Conservation (phyloP, 1,284 basidiomycete genomes). For the Ganoderma sinense region DNA sequence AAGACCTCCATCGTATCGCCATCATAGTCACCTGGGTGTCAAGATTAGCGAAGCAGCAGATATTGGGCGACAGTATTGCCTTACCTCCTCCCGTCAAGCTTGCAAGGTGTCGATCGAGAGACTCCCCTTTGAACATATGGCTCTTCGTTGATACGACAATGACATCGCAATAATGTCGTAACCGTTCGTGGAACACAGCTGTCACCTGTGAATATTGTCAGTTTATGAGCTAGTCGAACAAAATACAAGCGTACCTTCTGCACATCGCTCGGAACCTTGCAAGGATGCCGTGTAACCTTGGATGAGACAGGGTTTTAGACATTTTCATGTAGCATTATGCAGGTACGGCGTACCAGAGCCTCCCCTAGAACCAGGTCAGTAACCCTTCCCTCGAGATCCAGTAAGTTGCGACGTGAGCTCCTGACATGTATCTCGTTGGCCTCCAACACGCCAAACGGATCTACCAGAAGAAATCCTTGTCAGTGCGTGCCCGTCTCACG, state of each 20-base stretch:
- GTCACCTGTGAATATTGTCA: slow-evolving; percentile 40
- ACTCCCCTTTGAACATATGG: slow-evolving; percentile 25
- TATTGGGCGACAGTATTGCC: slow-evolving; percentile 2
- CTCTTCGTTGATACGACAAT: slow-evolving; percentile 51
- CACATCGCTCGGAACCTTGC: slow-evolving; percentile 53
- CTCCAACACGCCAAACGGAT: slow-evolving; percentile 45
- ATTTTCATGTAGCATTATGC: background rate
- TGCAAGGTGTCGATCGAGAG: slow-evolving; percentile 42
- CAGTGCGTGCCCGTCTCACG: background rate
- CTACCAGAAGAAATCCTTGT: slow-evolving; percentile 37
- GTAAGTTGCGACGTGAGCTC: slow-evolving; percentile 39
- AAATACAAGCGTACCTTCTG: slow-evolving; percentile 44
- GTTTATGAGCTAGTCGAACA: background rate
- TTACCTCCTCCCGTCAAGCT: slow-evolving; percentile 52
- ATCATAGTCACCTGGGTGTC: slow-evolving; percentile 51
- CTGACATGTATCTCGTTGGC: slow-evolving; percentile 50
- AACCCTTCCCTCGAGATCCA: slow-evolving; percentile 34
- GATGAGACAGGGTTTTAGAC: background rate
- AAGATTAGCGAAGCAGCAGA: background rate
- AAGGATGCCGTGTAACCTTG: slow-evolving; percentile 52
- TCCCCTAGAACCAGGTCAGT: slow-evolving; percentile 47
- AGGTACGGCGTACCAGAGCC: slow-evolving; percentile 44
- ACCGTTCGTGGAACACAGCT: slow-evolving; percentile 44
- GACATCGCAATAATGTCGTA: slow-evolving; percentile 47
- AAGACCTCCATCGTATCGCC: slow-evolving; percentile 50